Conservation (phyloP, 805 yeast genomes). For the Hanseniaspora osmophila region DNA sequence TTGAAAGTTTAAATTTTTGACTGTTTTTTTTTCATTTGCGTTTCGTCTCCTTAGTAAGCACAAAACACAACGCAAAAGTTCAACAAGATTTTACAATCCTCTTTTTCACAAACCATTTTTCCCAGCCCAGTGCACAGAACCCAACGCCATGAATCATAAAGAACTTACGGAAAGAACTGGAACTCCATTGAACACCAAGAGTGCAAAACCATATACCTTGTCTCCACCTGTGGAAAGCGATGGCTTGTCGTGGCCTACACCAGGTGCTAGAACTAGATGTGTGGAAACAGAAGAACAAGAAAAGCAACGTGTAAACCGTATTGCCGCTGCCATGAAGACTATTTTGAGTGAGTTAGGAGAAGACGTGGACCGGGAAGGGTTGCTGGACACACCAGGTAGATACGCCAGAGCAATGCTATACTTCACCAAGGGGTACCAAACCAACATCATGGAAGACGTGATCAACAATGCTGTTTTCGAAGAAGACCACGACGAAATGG, state of each 20-base stretch:
- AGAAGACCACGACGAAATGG: constrained; percentile 98
- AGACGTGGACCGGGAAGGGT: constrained; percentile 76
- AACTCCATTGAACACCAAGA: constrained; percentile 60
- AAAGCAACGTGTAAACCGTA: constrained; percentile 52
- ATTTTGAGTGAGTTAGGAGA: constrained; percentile 81
- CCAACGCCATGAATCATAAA: neutral
- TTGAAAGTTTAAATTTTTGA: too few species aligned
- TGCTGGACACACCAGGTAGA: constrained; percentile 86
- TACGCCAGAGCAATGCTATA: constrained; percentile 93
- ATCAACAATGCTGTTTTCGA: constrained; percentile 92
- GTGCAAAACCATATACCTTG: constrained; percentile 70
- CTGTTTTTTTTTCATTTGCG: too few species aligned
- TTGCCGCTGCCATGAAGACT: constrained; percentile 53
- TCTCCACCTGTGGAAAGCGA: constrained; percentile 80
- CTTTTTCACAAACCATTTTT: too few species aligned
- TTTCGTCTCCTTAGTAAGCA: too few species aligned
- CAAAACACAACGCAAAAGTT: too few species aligned
- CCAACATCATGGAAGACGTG: constrained; percentile 70
- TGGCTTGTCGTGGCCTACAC: constrained; percentile 88
- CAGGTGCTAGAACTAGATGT: constrained; percentile 67
- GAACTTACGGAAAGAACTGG: constrained; percentile 13
- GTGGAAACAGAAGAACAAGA: constrained; percentile 57
- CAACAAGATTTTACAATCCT: too few species aligned
- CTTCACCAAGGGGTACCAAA: constrained; percentile 94
- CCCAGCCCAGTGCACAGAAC: too few species aligned